Evolutionary conservation across 257 asterid species (phyloP).

Genomic region (Forsythia viridissima): DNA sequence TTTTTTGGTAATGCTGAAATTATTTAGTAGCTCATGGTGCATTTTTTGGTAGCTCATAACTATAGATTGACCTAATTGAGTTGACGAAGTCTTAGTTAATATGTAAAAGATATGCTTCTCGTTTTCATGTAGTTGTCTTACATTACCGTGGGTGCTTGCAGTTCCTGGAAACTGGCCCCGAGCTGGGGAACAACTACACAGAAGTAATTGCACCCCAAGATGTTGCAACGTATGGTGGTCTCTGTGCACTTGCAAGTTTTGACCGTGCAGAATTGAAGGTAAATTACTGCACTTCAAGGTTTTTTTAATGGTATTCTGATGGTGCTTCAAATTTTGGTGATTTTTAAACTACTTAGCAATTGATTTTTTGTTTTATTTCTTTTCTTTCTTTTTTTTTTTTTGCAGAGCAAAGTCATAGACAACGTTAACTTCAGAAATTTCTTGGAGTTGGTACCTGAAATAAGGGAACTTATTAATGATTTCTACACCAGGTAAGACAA

Average conservation of each 20-base stretch:
- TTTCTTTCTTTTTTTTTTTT: constrained; percentile 17
- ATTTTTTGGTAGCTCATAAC: neutral
- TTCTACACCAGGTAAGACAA: constrained; percentile 79
- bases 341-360: constrained; percentile 7
- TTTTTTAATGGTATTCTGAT: neutral
- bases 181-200: constrained; percentile 70
- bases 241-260: constrained; percentile 97
- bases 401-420: constrained; percentile 97
- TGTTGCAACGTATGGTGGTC: constrained; percentile 96
- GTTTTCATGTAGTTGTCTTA: constrained; percentile 16
- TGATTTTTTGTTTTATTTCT: neutral
- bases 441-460: constrained; percentile 94
- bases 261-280: constrained; percentile 95
- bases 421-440: constrained; percentile 79
- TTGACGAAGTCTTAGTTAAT: neutral
- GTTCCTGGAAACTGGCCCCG: constrained; percentile 92
- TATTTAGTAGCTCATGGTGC: no score
- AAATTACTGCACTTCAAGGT: constrained; percentile 14
- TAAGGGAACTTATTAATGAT: constrained; percentile 92
- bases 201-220: constrained; percentile 96
- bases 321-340: constrained; percentile 12
- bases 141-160: constrained; percentile 35
- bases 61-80: neutral
- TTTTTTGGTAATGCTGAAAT: no score
- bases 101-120: neutral